A percentile compares a stretch with the other conserved stretches of the same genome.
These are phyloP conservation scores for Salix brachista DNA, from an alignment of 345 rosid genomes.

Conservation along the genomic window DNA sequence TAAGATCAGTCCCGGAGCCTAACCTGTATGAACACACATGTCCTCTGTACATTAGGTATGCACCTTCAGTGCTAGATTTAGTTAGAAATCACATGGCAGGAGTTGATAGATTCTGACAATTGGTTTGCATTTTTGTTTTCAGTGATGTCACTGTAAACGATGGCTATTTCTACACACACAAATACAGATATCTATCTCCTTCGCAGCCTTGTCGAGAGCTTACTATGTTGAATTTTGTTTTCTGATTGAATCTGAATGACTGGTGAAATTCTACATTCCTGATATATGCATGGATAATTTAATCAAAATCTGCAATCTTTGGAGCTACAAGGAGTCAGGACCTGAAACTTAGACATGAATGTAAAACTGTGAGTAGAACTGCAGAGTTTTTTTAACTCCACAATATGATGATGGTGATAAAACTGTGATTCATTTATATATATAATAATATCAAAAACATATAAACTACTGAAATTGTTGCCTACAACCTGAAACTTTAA, in stretches of 20 bases:
- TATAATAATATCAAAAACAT: too few species aligned
- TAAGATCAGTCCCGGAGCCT: not conserved
- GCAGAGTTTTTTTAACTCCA: not conserved
- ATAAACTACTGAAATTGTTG: not conserved
- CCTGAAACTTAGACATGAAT: not conserved
- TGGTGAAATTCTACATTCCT: not conserved
- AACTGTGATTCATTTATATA: not conserved
- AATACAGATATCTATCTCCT: not conserved
- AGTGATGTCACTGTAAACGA: not conserved
- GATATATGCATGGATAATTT: not conserved
- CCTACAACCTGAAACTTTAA: not conserved
- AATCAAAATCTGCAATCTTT: not conserved
- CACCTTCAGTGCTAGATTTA: not conserved
- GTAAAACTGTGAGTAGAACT: not conserved
- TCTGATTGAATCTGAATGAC: not conserved
- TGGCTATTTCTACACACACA: not conserved
- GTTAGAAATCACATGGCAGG: not conserved
- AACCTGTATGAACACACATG: not conserved
- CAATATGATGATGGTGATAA: not conserved
- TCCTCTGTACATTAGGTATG: not conserved
- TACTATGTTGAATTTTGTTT: not conserved
- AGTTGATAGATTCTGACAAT: not conserved
- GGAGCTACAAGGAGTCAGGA: not conserved
- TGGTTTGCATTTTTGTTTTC: constrained; percentile 7
- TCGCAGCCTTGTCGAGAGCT: not conserved